These are phyloP conservation scores for Antitrichia curtipendula DNA, from an alignment of 225 moss, liverwort and hornwort genomes.

Conservation along the genomic window DNA sequence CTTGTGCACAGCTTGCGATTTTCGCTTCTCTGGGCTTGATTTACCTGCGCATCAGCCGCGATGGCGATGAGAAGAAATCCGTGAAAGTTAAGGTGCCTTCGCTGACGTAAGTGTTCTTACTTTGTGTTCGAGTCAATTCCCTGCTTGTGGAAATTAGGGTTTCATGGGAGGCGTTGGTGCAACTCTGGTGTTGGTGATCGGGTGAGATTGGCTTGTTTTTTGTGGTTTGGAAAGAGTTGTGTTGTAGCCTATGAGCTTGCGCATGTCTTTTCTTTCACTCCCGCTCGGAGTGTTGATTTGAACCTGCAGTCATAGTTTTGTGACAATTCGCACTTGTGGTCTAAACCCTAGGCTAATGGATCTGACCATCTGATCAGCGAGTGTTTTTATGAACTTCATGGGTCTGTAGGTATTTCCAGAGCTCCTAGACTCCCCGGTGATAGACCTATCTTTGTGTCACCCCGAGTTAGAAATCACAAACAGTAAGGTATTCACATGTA, in stretches of 20 bases:
- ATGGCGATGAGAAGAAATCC: slow-evolving; percentile 44
- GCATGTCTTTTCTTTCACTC: background rate
- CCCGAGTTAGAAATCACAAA: background rate
- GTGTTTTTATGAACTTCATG: too few relatives aligned
- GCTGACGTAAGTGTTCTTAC: background rate
- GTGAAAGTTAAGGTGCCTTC: slow-evolving; percentile 36
- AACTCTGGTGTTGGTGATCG: background rate
- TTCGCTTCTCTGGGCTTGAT: slow-evolving; percentile 25
- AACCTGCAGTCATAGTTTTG: background rate
- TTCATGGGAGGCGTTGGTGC: background rate
- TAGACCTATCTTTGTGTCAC: background rate
- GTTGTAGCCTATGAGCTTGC: background rate
- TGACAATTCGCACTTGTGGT: background rate
- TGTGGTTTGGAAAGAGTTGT: background rate
- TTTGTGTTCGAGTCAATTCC: background rate
- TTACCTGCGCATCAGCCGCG: slow-evolving; percentile 15
- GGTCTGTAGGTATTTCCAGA: background rate
- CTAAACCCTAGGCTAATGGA: too few relatives aligned
- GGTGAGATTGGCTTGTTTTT: background rate
- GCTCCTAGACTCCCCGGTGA: background rate
- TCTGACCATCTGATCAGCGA: too few relatives aligned
- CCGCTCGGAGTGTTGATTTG: background rate
- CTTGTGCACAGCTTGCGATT: slow-evolving; percentile 29
- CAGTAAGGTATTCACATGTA: background rate
- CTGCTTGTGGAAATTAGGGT: background rate